Percentiles rank a stretch among this genome's conserved stretches.
Conservation (phyloP, 2,329 filamentous ascomycete genomes). For the Penicillium paneum region DNA sequence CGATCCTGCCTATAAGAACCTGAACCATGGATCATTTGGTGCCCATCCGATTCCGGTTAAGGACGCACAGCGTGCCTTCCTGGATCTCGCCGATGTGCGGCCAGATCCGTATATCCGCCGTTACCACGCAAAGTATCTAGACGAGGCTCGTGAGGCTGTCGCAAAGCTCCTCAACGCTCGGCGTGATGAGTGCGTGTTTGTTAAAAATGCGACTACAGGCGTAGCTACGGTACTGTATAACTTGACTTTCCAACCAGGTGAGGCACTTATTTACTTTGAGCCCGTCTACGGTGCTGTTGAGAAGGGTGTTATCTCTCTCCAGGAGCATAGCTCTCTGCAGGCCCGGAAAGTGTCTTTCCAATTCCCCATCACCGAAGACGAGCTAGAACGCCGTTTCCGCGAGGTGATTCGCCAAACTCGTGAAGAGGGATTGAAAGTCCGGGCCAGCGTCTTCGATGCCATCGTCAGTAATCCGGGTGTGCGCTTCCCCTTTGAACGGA, state of each 20-base stretch:
- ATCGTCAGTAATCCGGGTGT: slow-evolving; percentile 77
- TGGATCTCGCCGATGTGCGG: slow-evolving; percentile 62
- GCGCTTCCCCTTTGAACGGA: slow-evolving; percentile 69
- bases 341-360: slow-evolving; percentile 56
- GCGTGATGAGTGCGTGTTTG: slow-evolving; percentile 66
- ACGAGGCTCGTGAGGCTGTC: slow-evolving; percentile 62
- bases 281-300: slow-evolving; percentile 77
- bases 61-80: slow-evolving; percentile 59
- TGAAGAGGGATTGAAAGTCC: slow-evolving; percentile 60
- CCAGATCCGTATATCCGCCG: slow-evolving; percentile 77
- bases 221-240: slow-evolving; percentile 75
- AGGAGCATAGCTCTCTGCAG: slow-evolving; percentile 60
- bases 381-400: slow-evolving; percentile 61
- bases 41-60: slow-evolving; percentile 65
- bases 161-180: slow-evolving; percentile 66
- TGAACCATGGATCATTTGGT: slow-evolving; percentile 86
- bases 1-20: slow-evolving; percentile 63
- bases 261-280: slow-evolving; percentile 72
- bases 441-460: slow-evolving; percentile 73
- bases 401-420: slow-evolving; percentile 54
- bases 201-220: slow-evolving; percentile 72
- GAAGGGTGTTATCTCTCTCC: slow-evolving; percentile 67
- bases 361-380: slow-evolving; percentile 69
- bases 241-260: slow-evolving; percentile 64
- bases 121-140: slow-evolving; percentile 60